Base-by-base conservation (phyloP, 192 early-diverging fungal genomes). In the Backusella westeae region DNA sequence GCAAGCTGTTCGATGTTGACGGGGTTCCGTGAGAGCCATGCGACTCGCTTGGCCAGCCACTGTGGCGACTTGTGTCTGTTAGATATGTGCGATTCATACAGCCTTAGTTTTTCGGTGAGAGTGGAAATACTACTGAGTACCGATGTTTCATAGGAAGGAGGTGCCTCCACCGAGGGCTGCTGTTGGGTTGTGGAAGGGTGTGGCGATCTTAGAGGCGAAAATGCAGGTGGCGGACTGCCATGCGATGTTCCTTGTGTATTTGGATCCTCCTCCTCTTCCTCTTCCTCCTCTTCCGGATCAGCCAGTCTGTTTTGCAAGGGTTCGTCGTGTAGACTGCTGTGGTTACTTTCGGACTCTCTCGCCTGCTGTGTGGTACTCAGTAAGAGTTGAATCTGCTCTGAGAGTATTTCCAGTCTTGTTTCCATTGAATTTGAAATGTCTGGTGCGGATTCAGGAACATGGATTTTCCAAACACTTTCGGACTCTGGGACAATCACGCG, bases 91-190 rank as follows among this genome's bases (percentile, higher is more conserved):
- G 63, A 36, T 34, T 82, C 81, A 36, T 76, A 82, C 12, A 70
- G 36, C 17, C 69, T 53, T 21, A 82, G 26, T 10, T 78, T 71
- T 46, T 69, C 38, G 4, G 69, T 78, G 17, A 82, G 56, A 1
- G 72, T 65, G 23, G 39, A 42, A 7, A 82, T 79, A 3, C 21
- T 82, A 8, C 78, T 65, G 1, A 74, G 21, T 0, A 82, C 75
- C 4, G 81, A 82, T 17, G 77, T 78, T 41, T 82, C 81, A 32
- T 82, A 82, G 26, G 77, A 78, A 0, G 81, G 81, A 10, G 81
- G 81, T 26, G 77, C 72, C 19, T 76, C 81, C 0, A 36, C 53
- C 21, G 15, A 17, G 19, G 46, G 19, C 6, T 17, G 46, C 17
- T 49, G 53, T 26, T 63, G 56, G 10, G 72, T 15, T 34, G 26